Conservation (phyloP, 1,139 yeast genomes). For the Candida frijolesensis region DNA sequence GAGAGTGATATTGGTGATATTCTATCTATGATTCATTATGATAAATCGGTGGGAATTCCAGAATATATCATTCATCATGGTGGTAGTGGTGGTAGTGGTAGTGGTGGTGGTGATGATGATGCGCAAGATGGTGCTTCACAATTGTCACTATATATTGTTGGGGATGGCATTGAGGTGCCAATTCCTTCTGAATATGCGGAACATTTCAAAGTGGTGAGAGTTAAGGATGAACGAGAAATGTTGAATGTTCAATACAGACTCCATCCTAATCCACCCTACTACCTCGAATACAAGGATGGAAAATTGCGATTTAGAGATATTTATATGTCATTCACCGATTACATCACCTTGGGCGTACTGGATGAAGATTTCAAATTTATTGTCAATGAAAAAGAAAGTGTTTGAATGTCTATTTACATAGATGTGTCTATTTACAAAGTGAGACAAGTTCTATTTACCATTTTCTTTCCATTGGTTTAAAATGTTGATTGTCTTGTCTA, state of each 20-base stretch:
- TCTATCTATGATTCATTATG: neutral
- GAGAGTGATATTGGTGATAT: neutral
- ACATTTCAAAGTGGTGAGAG: neutral
- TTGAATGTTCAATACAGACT: neutral
- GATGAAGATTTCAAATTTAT: neutral
- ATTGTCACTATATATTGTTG: neutral
- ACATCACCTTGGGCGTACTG: neutral
- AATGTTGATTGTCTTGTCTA: slow-evolving; percentile 25
- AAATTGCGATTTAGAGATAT: neutral
- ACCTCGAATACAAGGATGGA: neutral
- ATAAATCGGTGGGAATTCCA: neutral
- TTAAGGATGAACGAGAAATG: neutral
- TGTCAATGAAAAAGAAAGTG: neutral
- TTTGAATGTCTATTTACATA: neutral
- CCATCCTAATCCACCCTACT: slow-evolving; percentile 2
- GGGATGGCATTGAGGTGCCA: neutral
- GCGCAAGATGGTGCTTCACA: neutral
- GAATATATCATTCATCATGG: neutral
- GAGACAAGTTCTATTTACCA: neutral
- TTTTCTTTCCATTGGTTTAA: slow-evolving; percentile 29
- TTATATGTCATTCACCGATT: neutral
- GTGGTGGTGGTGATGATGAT: neutral
- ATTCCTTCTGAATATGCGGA: neutral
- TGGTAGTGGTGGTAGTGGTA: neutral
- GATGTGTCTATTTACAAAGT: neutral